Percentiles rank a stretch among this genome's conserved stretches.
These are phyloP conservation scores for Venturia pyrina DNA, from an alignment of 2,329 filamentous ascomycete genomes.

Conservation along the genomic window DNA sequence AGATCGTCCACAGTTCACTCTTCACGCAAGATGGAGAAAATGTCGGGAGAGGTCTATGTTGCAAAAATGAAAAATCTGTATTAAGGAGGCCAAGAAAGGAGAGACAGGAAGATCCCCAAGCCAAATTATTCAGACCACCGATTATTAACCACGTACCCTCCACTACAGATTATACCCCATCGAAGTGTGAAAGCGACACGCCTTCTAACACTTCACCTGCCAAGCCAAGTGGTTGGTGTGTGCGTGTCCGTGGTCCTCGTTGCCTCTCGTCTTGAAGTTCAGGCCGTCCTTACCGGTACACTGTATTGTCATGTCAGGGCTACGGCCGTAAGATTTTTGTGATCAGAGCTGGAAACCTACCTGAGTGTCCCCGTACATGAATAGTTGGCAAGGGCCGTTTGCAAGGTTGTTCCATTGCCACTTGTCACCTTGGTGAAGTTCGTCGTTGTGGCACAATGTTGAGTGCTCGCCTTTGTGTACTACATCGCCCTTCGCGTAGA, in stretches of 20 bases:
- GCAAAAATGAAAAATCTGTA: no score
- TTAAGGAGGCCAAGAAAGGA: no score
- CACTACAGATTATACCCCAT: no score
- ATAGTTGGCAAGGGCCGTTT: not conserved
- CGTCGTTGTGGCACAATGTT: not conserved
- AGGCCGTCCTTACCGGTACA: not conserved
- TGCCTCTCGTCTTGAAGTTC: not conserved
- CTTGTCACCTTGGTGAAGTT: not conserved
- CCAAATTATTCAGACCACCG: conserved; percentile 23
- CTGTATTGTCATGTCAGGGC: no score
- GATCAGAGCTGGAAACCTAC: no score
- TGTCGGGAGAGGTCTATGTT: no score
- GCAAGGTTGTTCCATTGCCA: not conserved
- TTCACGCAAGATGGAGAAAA: no score
- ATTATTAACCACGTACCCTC: conserved; percentile 15
- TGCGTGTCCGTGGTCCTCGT: not conserved
- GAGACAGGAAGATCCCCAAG: no score
- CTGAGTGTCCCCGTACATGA: not conserved
- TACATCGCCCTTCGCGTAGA: not conserved
- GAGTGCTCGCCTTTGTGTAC: not conserved
- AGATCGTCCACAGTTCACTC: no score
- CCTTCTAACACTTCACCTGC: not conserved
- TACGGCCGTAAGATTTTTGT: no score
- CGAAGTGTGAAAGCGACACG: no score
- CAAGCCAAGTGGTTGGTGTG: not conserved